A percentile compares a stretch with the other conserved stretches of the same genome.
Evolutionary conservation across 1,139 yeast genomes (phyloP).

Genomic region (Nadsonia commutata): DNA sequence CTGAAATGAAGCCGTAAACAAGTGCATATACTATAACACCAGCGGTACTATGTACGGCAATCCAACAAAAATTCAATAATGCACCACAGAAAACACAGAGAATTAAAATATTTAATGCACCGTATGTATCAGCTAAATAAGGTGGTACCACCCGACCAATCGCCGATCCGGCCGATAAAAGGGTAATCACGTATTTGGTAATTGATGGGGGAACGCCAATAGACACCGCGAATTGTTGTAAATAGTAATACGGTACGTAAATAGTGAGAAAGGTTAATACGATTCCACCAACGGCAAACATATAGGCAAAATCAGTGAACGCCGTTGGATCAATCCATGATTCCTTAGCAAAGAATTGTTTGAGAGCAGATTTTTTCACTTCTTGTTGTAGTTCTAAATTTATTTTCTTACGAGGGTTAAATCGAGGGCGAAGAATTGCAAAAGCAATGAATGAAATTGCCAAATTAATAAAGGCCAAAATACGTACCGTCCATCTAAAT

Average conservation of each 20-base stretch:
- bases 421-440: slow-evolving; percentile 8
- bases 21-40: slow-evolving; percentile 3
- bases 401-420: slow-evolving; percentile 9
- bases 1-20: slow-evolving; percentile 5
- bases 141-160: slow-evolving; percentile 37
- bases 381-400: neutral
- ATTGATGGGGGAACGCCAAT: slow-evolving; percentile 2
- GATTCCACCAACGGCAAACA: slow-evolving; percentile 7
- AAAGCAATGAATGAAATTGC: slow-evolving; percentile 10
- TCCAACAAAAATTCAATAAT: slow-evolving; percentile 4
- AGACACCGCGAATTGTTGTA: slow-evolving; percentile 8
- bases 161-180: slow-evolving; percentile 32
- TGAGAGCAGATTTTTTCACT: slow-evolving; percentile 2
- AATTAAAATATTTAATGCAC: slow-evolving; percentile 28
- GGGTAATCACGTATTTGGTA: slow-evolving; percentile 22
- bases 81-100: slow-evolving; percentile 17
- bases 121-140: slow-evolving; percentile 30
- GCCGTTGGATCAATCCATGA: slow-evolving; percentile 8
- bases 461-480: slow-evolving; percentile 17
- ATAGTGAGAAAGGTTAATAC: slow-evolving; percentile 8
- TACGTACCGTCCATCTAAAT: slow-evolving; percentile 22
- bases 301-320: slow-evolving; percentile 9
- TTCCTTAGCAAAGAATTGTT: slow-evolving; percentile 3
- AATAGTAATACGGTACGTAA: slow-evolving; percentile 10
- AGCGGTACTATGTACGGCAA: slow-evolving; percentile 1